A percentile compares a stretch with the other conserved stretches of the same genome.
These are phyloP conservation scores for Tolypocladium capitatum DNA, from an alignment of 2,329 filamentous ascomycete genomes.

Conservation along the genomic window DNA sequence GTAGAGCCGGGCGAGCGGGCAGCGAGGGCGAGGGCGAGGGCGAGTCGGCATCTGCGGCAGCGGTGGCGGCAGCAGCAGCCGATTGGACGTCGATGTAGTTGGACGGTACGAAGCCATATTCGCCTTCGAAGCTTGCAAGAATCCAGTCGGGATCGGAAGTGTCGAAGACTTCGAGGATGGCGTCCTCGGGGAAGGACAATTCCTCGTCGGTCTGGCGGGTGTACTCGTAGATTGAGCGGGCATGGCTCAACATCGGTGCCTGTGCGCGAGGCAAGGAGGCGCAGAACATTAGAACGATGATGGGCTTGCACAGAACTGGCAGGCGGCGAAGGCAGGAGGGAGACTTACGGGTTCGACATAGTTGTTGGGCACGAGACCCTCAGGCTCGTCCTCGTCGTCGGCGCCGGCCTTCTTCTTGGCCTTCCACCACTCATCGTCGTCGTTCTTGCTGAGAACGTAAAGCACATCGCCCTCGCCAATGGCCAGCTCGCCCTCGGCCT, in stretches of 20 bases:
- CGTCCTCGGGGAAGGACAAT: conserved; percentile 86
- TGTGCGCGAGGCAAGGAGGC: conserved; percentile 16
- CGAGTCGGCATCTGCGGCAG: conserved; percentile 27
- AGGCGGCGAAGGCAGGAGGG: background rate
- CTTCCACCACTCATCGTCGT: conserved; percentile 82
- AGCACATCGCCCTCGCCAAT: conserved; percentile 79
- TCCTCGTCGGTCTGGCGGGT: conserved; percentile 95
- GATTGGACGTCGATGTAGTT: conserved; percentile 80
- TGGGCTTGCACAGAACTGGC: conserved; percentile 29
- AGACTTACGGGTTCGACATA: conserved; percentile 73
- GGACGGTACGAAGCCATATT: conserved; percentile 87
- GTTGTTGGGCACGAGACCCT: conserved; percentile 83
- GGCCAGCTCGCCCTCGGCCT: conserved; percentile 72
- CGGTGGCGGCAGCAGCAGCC: conserved; percentile 23
- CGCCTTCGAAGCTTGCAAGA: conserved; percentile 67
- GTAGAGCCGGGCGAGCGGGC: conserved; percentile 27
- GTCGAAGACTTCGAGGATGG: conserved; percentile 73
- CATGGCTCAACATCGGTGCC: conserved; percentile 54
- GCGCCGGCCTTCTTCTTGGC: conserved; percentile 77
- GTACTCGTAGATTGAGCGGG: conserved; percentile 96
- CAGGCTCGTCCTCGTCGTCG: conserved; percentile 82
- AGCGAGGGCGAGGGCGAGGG: conserved; percentile 12
- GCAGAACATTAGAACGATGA: conserved; percentile 31
- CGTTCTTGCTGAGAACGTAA: conserved; percentile 73
- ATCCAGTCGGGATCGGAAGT: conserved; percentile 93